These are phyloP conservation scores for Sanghuangporus baumii DNA, from an alignment of 1,284 basidiomycete genomes.

Conservation along the genomic window DNA sequence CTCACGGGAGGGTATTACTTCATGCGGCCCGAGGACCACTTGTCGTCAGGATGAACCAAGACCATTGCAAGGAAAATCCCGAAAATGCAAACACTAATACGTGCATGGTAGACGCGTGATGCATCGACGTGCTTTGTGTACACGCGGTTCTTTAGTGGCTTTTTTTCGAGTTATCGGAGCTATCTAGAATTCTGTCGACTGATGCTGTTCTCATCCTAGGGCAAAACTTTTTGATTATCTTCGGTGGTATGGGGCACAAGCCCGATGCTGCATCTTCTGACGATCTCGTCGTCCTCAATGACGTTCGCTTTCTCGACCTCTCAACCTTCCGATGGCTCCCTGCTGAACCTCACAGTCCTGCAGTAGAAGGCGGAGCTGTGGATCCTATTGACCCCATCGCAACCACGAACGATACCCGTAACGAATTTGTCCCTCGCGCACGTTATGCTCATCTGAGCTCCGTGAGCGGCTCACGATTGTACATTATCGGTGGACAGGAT, in stretches of 20 bases:
- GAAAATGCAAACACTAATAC: no score
- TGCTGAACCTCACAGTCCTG: conserved; percentile 25
- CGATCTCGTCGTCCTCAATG: conserved; percentile 76
- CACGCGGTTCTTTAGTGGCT: background rate
- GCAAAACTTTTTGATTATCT: conserved; percentile 84
- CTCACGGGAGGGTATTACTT: background rate
- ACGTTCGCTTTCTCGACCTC: conserved; percentile 83
- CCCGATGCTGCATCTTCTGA: conserved; percentile 60
- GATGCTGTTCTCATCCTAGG: conserved; percentile 37
- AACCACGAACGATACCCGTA: background rate
- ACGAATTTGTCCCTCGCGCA: conserved; percentile 56
- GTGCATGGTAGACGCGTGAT: background rate
- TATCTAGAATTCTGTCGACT: background rate
- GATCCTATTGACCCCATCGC: conserved; percentile 14
- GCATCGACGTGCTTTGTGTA: background rate
- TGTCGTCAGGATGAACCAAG: background rate
- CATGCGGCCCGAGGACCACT: background rate
- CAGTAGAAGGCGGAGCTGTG: conserved; percentile 11
- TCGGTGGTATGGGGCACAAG: conserved; percentile 88
- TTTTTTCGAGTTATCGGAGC: background rate
- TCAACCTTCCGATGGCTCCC: conserved; percentile 67
- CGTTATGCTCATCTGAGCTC: conserved; percentile 90
- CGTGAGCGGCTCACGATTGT: conserved; percentile 76
- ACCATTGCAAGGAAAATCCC: no score
- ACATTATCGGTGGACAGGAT: conserved; percentile 93